Conservation (phyloP, 257 asterid genomes). For the Fraxinus pennsylvanica region DNA sequence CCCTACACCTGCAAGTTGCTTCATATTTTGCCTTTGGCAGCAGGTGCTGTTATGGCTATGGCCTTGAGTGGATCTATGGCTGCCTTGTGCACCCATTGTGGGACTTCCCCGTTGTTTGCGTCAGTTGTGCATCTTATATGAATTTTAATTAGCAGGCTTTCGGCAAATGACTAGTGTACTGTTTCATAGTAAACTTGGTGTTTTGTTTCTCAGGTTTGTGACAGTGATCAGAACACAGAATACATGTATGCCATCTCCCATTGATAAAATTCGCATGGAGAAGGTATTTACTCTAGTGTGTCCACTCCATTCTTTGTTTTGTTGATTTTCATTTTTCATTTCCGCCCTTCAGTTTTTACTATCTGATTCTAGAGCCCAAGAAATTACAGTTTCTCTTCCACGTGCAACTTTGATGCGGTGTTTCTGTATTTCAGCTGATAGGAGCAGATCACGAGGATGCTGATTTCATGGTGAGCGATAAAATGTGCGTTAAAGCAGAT, state of each 20-base stretch:
- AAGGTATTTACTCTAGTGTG: constrained; percentile 47
- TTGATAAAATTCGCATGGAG: constrained; percentile 67
- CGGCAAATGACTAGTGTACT: background rate
- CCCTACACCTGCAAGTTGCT: background rate
- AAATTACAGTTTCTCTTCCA: background rate
- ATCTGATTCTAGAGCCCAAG: background rate
- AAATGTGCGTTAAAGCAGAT: constrained; percentile 35
- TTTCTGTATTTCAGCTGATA: constrained; percentile 59
- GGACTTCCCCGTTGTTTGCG: background rate
- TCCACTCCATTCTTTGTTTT: background rate
- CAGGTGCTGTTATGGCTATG: background rate
- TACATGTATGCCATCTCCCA: constrained; percentile 82
- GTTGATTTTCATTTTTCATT: background rate
- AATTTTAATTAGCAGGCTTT: background rate
- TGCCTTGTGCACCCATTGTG: background rate
- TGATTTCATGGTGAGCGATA: constrained; percentile 54
- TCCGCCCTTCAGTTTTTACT: constrained; percentile 3
- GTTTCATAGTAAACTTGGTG: constrained; percentile 8
- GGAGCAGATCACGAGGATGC: constrained; percentile 28
- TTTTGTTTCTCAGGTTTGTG: constrained; percentile 66
- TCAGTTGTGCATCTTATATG: background rate
- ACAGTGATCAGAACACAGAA: constrained; percentile 69
- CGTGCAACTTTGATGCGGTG: constrained; percentile 8
- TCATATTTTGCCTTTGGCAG: background rate
- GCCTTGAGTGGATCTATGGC: background rate